Conservation (phyloP, 345 rosid genomes). For the Ceriops zippeliana region DNA sequence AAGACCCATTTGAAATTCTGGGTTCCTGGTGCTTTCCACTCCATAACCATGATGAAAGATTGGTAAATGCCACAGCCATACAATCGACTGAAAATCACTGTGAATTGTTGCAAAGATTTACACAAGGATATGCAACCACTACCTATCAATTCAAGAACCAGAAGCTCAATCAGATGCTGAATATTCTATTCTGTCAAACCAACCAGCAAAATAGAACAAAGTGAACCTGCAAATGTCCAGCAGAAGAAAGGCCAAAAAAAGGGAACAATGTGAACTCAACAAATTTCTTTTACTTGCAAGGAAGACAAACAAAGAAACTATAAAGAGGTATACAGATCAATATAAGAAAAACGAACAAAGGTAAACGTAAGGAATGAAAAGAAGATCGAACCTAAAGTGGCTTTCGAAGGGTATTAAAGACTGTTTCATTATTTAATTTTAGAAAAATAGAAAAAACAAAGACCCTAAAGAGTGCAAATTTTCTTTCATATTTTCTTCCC, state of each 20-base stretch:
- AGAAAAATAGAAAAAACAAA: no score
- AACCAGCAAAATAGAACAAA: not conserved
- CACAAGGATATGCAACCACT: no score
- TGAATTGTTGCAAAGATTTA: no score
- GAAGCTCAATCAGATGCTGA: no score
- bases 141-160: no score
- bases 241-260: not conserved
- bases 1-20: constrained; percentile 37
- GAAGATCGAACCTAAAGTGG: not conserved
- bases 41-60: constrained; percentile 64
- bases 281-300: no score
- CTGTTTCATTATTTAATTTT: no score
- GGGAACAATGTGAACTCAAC: not conserved
- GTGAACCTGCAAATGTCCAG: not conserved
- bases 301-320: no score
- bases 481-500: not conserved
- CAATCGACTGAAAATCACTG: constrained; percentile 5
- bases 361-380: not conserved
- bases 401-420: no score
- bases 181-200: constrained; percentile 1
- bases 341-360: not conserved
- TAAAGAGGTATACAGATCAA: no score
- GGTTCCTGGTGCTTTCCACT: constrained; percentile 57
- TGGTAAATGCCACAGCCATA: constrained; percentile 59
- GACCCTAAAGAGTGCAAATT: not conserved